phyloP scores from a whole-genome alignment of 805 yeast genomes.

The Scheffersomyces lignosus region DNA sequence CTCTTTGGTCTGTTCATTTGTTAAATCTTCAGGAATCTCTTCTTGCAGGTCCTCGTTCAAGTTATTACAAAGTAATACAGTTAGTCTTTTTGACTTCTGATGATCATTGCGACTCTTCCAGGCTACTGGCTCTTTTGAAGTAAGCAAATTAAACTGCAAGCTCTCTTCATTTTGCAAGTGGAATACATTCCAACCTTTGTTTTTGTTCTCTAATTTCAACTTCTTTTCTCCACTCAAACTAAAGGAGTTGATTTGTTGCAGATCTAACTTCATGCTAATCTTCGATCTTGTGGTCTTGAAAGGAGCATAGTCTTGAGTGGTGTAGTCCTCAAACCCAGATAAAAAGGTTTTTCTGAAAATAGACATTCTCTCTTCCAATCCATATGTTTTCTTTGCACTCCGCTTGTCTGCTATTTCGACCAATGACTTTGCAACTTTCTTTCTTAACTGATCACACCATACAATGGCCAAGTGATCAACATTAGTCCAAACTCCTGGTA shows the following conservation, averaged over 20 bases:
- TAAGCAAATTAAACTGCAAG: slow-evolving; percentile 18
- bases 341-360: slow-evolving; percentile 46
- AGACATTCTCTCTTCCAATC: slow-evolving; percentile 57
- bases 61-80: slow-evolving; percentile 21
- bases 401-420: slow-evolving; percentile 57
- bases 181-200: slow-evolving; percentile 4
- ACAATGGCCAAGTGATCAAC: slow-evolving; percentile 93
- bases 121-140: slow-evolving; percentile 11
- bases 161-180: slow-evolving; percentile 3
- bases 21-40: slow-evolving; percentile 31
- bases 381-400: slow-evolving; percentile 49
- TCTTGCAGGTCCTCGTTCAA: slow-evolving; percentile 7
- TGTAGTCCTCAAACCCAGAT: slow-evolving; percentile 58
- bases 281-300: neutral
- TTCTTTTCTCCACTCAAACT: slow-evolving; percentile 1
- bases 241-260: neutral
- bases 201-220: slow-evolving; percentile 1
- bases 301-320: slow-evolving; percentile 11
- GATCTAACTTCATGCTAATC: slow-evolving; percentile 7
- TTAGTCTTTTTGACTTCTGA: slow-evolving; percentile 10
- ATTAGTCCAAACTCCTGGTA: slow-evolving; percentile 91
- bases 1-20: slow-evolving; percentile 34
- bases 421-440: slow-evolving; percentile 57
- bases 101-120: slow-evolving; percentile 10
- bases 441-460: slow-evolving; percentile 90